Conservation (phyloP, 2,329 filamentous ascomycete genomes). For the Phialemoniopsis sp. region DNA sequence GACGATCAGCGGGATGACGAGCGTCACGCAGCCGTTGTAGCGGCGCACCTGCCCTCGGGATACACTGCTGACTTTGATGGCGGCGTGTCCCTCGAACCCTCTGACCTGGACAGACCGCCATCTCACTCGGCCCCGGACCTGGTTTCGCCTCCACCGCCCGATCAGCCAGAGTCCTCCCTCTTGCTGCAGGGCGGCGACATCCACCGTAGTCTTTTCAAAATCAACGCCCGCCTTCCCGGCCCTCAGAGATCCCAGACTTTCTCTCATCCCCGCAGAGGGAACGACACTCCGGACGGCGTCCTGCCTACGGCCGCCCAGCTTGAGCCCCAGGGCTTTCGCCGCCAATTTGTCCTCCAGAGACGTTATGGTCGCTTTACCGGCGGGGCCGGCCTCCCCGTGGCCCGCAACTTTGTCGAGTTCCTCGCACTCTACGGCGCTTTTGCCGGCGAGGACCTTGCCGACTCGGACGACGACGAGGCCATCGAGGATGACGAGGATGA, state of each 20-base stretch:
- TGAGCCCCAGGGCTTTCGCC: conserved; percentile 44
- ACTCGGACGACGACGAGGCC: conserved; percentile 56
- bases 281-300: conserved; percentile 8
- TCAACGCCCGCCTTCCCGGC: conserved; percentile 46
- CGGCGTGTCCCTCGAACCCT: background rate
- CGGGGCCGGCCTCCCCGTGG: conserved; percentile 47
- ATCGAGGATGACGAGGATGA: conserved; percentile 41
- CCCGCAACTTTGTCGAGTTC: conserved; percentile 70
- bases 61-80: conserved; percentile 24
- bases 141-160: background rate
- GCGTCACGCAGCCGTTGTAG: conserved; percentile 14
- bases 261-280: conserved; percentile 8
- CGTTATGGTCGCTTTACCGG: conserved; percentile 19
- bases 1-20: too few relatives aligned
- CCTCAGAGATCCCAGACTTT: conserved; percentile 16
- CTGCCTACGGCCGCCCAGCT: conserved; percentile 26
- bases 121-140: too few relatives aligned
- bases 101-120: background rate
- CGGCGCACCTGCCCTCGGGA: conserved; percentile 25
- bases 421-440: conserved; percentile 73
- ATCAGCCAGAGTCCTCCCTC: conserved; percentile 56
- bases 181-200: conserved; percentile 73
- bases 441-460: conserved; percentile 65
- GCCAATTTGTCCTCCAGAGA: conserved; percentile 36
- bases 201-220: conserved; percentile 73